Base-by-base conservation (phyloP, 2,329 filamentous ascomycete genomes). In the Spiromastix sp. region DNA sequence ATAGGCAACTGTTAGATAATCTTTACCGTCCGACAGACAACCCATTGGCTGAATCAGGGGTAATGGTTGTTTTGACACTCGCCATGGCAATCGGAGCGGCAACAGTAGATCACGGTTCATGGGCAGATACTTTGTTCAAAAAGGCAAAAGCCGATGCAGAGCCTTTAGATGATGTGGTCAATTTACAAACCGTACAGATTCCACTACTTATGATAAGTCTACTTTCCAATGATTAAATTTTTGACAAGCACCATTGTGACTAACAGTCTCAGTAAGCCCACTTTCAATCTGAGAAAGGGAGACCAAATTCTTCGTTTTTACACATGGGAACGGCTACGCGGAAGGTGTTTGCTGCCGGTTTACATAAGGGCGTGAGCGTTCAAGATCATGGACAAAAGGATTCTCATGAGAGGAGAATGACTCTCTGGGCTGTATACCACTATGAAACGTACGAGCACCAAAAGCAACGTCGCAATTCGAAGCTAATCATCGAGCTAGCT, bases 181-280 rank as follows among this genome's bases (percentile, higher is more conserved):
- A 67, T 28, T 42, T 64, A 10, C 60, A 66, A 34, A 57, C 57
- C 1, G 51, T 67, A 3, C 64, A 67, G 38, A 52, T 65, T 5
- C 54, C 61, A 1, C 42, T 65, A 10, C 48, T 66, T 19, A 64
- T 67, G 60, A n/a, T n/a, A n/a, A n/a, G n/a, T n/a, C n/a, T n/a
- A n/a, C n/a, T n/a, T n/a, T n/a, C n/a, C n/a, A n/a, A n/a, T n/a
- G n/a, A n/a, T n/a, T n/a, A n/a, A n/a, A n/a, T n/a, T n/a, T n/a
- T n/a, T n/a, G n/a, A n/a, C n/a, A n/a, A n/a, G n/a, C n/a, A n/a
- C n/a, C n/a, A n/a, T n/a, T n/a, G n/a, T n/a, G n/a, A n/a, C n/a
- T n/a, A n/a, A n/a, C n/a, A n/a, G n/a, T n/a, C n/a, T n/a, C n/a
- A n/a, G n/a, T n/a, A n/a, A n/a, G 59, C 54, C 12, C 60, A 63